Percentiles rank a stretch among this genome's conserved stretches.
Conservation (phyloP, 2,329 filamentous ascomycete genomes). For the Penicillium corylophilum region DNA sequence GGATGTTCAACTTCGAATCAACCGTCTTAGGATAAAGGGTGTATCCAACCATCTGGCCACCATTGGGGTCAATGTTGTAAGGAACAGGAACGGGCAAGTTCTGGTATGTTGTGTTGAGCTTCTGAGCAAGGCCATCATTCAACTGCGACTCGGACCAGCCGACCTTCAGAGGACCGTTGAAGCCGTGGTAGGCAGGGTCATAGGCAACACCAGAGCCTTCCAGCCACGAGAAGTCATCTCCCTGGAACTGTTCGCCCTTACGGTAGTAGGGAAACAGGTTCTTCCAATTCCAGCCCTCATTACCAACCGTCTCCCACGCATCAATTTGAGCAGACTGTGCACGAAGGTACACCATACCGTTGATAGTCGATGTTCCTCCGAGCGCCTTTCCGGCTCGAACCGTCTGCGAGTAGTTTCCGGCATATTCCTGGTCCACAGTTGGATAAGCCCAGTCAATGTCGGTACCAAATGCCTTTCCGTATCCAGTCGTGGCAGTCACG, state of each 20-base stretch:
- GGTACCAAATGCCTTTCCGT: slow-evolving; percentile 30
- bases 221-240: slow-evolving; percentile 14
- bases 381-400: slow-evolving; percentile 45
- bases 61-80: slow-evolving; percentile 45
- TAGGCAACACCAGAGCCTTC: slow-evolving; percentile 25
- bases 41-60: slow-evolving; percentile 47
- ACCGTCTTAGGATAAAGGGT: slow-evolving; percentile 45
- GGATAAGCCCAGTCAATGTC: slow-evolving; percentile 44
- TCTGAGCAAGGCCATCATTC: slow-evolving; percentile 21
- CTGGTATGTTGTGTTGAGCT: slow-evolving; percentile 18
- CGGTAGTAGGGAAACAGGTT: slow-evolving; percentile 30
- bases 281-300: slow-evolving; percentile 33
- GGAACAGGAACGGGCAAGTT: slow-evolving; percentile 35
- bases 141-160: slow-evolving; percentile 22
- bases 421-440: slow-evolving; percentile 41
- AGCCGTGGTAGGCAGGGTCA: slow-evolving; percentile 26
- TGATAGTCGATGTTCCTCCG: slow-evolving; percentile 46
- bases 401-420: slow-evolving; percentile 24
- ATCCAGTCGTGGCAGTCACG: slow-evolving; percentile 26
- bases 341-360: slow-evolving; percentile 42
- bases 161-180: slow-evolving; percentile 28
- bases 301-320: slow-evolving; percentile 34
- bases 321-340: slow-evolving; percentile 38
- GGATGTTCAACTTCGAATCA: slow-evolving; percentile 37
- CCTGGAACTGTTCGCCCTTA: slow-evolving; percentile 28